phyloP scores from a whole-genome alignment of 2,329 filamentous ascomycete genomes.

The Cladosporium sp. region DNA sequence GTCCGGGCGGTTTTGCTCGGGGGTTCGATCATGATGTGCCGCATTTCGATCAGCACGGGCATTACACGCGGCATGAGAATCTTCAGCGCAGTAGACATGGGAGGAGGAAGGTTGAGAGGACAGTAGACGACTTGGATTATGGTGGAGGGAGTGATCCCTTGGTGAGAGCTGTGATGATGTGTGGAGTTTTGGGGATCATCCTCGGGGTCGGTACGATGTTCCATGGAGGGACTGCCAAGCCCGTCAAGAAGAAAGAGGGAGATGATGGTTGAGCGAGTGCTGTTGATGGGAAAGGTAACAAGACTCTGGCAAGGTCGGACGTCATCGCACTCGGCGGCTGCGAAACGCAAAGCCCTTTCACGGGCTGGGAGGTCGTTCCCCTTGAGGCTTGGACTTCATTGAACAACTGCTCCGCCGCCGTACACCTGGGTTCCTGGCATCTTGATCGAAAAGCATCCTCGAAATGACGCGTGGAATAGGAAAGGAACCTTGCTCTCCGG shows the following conservation, averaged over 20 bases:
- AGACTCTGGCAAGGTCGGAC: no score
- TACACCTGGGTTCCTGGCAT: no score
- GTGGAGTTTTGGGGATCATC: conserved; percentile 27
- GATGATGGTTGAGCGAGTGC: not conserved
- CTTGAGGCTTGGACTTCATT: no score
- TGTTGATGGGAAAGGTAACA: no score
- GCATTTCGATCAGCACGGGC: conserved; percentile 73
- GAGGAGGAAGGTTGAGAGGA: conserved; percentile 19
- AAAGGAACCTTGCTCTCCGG: no score
- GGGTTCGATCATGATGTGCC: conserved; percentile 55
- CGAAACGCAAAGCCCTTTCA: no score
- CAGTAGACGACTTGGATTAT: conserved; percentile 20
- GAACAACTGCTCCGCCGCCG: no score
- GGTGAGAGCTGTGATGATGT: conserved; percentile 32
- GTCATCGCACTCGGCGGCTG: no score
- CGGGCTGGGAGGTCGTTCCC: no score
- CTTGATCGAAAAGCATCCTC: no score
- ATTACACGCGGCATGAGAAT: conserved; percentile 68
- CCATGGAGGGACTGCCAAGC: conserved; percentile 2
- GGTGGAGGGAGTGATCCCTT: conserved; percentile 22
- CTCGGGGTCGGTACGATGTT: conserved; percentile 21
- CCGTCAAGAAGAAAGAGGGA: conserved; percentile 8
- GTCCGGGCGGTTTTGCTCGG: conserved; percentile 54
- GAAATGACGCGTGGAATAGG: no score
- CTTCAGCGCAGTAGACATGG: conserved; percentile 36